Percentiles rank a stretch among this genome's conserved stretches.
phyloP scores from a whole-genome alignment of 352 stramenopile species.

The Phytophthora megakarya region DNA sequence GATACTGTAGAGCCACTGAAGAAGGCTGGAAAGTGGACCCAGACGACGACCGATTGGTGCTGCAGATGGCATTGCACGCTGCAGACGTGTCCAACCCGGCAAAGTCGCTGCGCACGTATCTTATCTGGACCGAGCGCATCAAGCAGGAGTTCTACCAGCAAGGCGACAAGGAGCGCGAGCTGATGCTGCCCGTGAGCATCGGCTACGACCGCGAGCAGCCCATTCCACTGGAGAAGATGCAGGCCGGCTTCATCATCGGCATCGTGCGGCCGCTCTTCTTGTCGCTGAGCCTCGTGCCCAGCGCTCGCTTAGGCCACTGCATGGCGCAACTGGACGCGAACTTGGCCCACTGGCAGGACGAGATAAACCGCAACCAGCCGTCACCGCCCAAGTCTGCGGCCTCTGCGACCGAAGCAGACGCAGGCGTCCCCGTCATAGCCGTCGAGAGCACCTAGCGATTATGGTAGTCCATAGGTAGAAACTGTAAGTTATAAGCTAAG shows the following conservation, averaged over 20 bases:
- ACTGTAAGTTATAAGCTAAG: slow-evolving; percentile 10
- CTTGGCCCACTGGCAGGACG: slow-evolving; percentile 66
- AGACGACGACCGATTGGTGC: slow-evolving; percentile 72
- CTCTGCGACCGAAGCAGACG: slow-evolving; percentile 19
- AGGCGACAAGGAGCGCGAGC: slow-evolving; percentile 92
- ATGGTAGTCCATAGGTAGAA: slow-evolving; percentile 18
- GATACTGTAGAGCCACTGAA: slow-evolving; percentile 33
- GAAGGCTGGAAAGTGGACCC: slow-evolving; percentile 63
- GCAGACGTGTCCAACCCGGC: slow-evolving; percentile 95
- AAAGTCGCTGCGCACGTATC: slow-evolving; percentile 77
- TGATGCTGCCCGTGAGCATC: slow-evolving; percentile 86
- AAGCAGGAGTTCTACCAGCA: slow-evolving; percentile 95
- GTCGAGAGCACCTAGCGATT: slow-evolving; percentile 17
- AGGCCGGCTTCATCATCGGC: slow-evolving; percentile 95
- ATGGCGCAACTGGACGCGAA: slow-evolving; percentile 73
- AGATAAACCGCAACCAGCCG: slow-evolving; percentile 55
- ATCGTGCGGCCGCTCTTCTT: slow-evolving; percentile 86
- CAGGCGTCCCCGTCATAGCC: not conserved
- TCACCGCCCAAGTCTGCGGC: slow-evolving; percentile 6
- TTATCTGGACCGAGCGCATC: slow-evolving; percentile 90
- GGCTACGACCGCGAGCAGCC: slow-evolving; percentile 90
- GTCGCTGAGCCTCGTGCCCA: slow-evolving; percentile 58
- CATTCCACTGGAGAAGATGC: slow-evolving; percentile 88
- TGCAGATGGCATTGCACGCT: slow-evolving; percentile 85
- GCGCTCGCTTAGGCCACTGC: slow-evolving; percentile 59